Conservation (phyloP, 345 rosid genomes). For the Pistacia atlantica region DNA sequence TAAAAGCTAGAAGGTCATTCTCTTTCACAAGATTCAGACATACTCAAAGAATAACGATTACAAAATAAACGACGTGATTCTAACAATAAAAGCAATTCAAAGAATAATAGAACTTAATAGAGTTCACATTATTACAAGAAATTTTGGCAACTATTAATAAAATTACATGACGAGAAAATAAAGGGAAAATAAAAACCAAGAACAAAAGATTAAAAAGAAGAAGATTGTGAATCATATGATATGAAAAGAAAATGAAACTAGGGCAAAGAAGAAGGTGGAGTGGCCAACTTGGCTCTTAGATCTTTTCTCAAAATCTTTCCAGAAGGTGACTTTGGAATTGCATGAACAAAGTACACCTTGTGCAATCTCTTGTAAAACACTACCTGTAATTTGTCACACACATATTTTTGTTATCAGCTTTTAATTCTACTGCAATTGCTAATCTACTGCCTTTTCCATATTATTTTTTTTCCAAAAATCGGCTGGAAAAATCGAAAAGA, state of each 20-base stretch:
- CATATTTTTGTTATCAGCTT: too few species aligned
- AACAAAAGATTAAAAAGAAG: background rate
- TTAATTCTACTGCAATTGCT: too few species aligned
- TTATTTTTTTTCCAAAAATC: too few species aligned
- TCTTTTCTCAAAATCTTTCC: conserved; percentile 91
- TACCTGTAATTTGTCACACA: conserved; percentile 41
- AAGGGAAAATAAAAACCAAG: background rate
- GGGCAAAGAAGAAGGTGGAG: conserved; percentile 18
- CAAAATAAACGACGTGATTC: too few species aligned
- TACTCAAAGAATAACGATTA: too few species aligned
- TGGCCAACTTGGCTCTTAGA: conserved; percentile 63
- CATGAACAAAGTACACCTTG: conserved; percentile 68
- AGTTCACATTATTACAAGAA: background rate
- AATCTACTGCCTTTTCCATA: too few species aligned
- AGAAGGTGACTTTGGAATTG: conserved; percentile 88
- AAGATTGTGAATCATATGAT: background rate
- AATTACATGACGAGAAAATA: background rate
- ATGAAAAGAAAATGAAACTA: background rate
- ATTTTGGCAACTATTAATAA: background rate
- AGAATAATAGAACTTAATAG: background rate
- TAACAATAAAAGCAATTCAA: background rate
- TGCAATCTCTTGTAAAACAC: conserved; percentile 88
- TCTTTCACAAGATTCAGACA: too few species aligned
- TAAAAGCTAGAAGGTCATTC: too few species aligned
- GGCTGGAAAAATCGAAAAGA: too few species aligned